Conservation (phyloP, 331 rosid genomes). For the Pyrus hybrid region DNA sequence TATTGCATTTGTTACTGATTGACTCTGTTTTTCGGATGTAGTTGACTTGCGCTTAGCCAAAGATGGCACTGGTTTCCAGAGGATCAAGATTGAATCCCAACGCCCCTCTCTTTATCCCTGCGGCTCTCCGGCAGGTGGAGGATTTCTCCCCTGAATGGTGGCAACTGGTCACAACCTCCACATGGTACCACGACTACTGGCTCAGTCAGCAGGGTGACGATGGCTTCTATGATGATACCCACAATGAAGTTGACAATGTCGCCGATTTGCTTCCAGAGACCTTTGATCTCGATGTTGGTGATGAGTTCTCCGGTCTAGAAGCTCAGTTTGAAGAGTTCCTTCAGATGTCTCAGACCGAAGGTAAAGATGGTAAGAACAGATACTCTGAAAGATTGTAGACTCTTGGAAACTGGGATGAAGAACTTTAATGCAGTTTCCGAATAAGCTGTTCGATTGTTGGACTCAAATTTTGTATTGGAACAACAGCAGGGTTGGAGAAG, state of each 20-base stretch:
- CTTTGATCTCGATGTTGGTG: conserved; percentile 58
- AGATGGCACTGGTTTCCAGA: conserved; percentile 69
- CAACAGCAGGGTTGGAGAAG: background rate
- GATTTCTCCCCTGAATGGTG: conserved; percentile 97
- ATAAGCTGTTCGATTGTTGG: background rate
- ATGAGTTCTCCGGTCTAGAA: conserved; percentile 45
- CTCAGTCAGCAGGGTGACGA: conserved; percentile 64
- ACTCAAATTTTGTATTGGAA: background rate
- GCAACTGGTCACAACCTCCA: conserved; percentile 67
- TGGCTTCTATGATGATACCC: conserved; percentile 23
- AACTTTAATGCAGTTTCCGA: background rate
- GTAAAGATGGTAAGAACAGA: background rate
- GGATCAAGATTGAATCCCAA: conserved; percentile 73
- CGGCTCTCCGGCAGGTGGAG: conserved; percentile 76
- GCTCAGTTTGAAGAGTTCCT: conserved; percentile 70
- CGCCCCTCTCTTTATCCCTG: conserved; percentile 76
- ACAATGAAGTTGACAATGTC: conserved; percentile 29
- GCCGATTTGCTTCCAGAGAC: conserved; percentile 60
- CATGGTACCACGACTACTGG: conserved; percentile 85
- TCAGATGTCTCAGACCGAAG: conserved; percentile 39
- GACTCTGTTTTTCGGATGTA: background rate
- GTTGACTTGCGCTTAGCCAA: background rate
- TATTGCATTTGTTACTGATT: background rate
- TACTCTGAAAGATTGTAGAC: background rate
- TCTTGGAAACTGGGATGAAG: background rate